These are phyloP conservation scores for Aspergillus cristatus DNA, from an alignment of 495 filamentous ascomycete genomes.

Conservation along the genomic window DNA sequence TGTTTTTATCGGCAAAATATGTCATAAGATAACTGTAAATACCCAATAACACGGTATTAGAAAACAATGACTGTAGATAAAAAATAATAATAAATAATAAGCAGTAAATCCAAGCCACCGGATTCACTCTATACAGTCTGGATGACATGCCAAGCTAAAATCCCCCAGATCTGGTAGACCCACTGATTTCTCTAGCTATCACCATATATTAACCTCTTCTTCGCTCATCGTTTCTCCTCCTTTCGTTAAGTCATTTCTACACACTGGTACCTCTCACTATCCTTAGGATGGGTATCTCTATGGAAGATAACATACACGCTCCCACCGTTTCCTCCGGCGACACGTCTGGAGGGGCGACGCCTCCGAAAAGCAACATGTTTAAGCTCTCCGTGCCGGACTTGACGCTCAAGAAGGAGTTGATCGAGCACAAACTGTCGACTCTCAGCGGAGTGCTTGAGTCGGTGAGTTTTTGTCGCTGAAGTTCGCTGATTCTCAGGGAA, in stretches of 20 bases:
- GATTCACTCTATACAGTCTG: no score
- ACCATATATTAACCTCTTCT: constrained; percentile 4
- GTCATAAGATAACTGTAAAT: no score
- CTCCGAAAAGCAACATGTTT: constrained; percentile 46
- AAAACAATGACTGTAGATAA: no score
- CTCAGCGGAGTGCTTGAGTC: constrained; percentile 80
- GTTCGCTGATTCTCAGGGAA: constrained; percentile 3
- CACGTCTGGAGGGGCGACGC: constrained; percentile 38
- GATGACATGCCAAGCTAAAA: not conserved
- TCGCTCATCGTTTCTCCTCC: no score
- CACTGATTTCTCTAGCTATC: constrained; percentile 6
- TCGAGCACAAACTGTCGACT: constrained; percentile 79
- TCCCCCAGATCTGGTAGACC: constrained; percentile 7
- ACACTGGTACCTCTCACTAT: constrained; percentile 11
- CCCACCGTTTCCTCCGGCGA: constrained; percentile 68
- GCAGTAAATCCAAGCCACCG: no score
- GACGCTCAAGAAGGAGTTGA: constrained; percentile 63
- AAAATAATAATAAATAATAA: no score
- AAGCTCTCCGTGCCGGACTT: constrained; percentile 55
- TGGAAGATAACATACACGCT: constrained; percentile 63
- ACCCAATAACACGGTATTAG: no score
- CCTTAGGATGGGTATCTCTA: constrained; percentile 36
- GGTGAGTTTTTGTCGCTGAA: constrained; percentile 39
- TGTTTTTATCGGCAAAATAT: no score
- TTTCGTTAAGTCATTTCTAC: not conserved